phyloP scores from a whole-genome alignment of 345 rosid genomes.

The Orychophragmus violaceus region DNA sequence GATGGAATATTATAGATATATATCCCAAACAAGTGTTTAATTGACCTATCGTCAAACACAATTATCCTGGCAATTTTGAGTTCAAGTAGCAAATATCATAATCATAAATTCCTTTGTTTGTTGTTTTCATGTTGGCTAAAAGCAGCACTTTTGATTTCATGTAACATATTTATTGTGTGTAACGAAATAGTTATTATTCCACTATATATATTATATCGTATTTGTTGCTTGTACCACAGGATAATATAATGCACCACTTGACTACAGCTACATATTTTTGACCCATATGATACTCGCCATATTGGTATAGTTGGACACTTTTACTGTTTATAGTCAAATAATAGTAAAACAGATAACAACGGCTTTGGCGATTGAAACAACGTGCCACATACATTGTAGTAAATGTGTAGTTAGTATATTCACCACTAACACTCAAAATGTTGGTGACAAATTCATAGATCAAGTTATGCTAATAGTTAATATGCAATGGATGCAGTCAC shows the following conservation, averaged over 20 bases:
- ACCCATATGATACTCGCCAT: conserved; percentile 7
- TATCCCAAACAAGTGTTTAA: background rate
- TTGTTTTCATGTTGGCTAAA: too few relatives aligned
- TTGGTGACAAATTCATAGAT: background rate
- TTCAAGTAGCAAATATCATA: background rate
- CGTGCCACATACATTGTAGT: background rate
- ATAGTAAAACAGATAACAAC: too few relatives aligned
- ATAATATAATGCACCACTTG: conserved; percentile 9
- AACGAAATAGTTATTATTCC: background rate
- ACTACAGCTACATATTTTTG: background rate
- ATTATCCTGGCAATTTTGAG: conserved; percentile 7
- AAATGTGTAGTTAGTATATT: background rate
- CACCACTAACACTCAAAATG: background rate
- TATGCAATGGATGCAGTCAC: background rate
- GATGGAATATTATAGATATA: too few relatives aligned
- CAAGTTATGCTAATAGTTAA: too few relatives aligned
- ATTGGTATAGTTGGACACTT: background rate
- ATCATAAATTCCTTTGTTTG: background rate
- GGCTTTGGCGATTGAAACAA: background rate
- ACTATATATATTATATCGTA: background rate
- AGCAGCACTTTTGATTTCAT: conserved; percentile 1
- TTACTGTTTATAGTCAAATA: conserved; percentile 19
- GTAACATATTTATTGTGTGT: background rate
- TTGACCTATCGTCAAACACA: conserved; percentile 1
- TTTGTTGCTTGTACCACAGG: background rate